Base-by-base conservation (phyloP, 495 filamentous ascomycete genomes). In the Jackrogersella multiformis region DNA sequence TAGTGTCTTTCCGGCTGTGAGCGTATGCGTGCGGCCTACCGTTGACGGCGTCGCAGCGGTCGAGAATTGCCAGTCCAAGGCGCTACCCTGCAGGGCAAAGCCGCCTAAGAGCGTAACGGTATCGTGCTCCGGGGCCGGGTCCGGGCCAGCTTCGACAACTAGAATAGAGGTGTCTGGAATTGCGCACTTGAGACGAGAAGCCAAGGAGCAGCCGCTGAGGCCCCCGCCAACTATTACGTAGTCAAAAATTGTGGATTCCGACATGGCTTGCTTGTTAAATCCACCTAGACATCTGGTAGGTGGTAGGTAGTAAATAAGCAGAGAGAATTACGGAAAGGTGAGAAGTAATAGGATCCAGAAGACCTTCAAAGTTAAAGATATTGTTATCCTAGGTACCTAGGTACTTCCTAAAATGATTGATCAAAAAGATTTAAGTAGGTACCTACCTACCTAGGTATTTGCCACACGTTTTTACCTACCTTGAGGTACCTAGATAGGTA, bases 201-300 rank as follows among this genome's bases (percentile, higher is more conserved):
- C 57, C 23, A 61, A 2, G n/a, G 44, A 15, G 32, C 32, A 59
- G 5, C 56, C 56, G 21, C 13, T 30, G 6, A 59, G 56, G 9
- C 56, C 56, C 16, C 56, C 56, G 30, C 56, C 56, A 26, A 58
- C 30, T 23, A 58, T 48, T 4, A 58, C 42, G 7, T 58, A 58
- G 30, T 58, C 56, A 16, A 36, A 44, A 10, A 42, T 24, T 8
- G 28, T 56, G 6, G 38, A 38, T 28, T 23, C 12, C 13, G 41
- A 20, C 55, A 58, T 58, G 45, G 1, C 13, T 46, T 7, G 26
- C 26, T 46, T 45, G 9, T 46, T 26, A n/a, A n/a, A n/a, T n/a
- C n/a, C n/a, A n/a, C n/a, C n/a, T n/a, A n/a, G n/a, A n/a, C n/a
- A n/a, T n/a, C n/a, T n/a, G n/a, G n/a, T n/a, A n/a, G n/a, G n/a